phyloP scores from a whole-genome alignment of 2,329 filamentous ascomycete species.

The Sporothrix variecibatus region DNA sequence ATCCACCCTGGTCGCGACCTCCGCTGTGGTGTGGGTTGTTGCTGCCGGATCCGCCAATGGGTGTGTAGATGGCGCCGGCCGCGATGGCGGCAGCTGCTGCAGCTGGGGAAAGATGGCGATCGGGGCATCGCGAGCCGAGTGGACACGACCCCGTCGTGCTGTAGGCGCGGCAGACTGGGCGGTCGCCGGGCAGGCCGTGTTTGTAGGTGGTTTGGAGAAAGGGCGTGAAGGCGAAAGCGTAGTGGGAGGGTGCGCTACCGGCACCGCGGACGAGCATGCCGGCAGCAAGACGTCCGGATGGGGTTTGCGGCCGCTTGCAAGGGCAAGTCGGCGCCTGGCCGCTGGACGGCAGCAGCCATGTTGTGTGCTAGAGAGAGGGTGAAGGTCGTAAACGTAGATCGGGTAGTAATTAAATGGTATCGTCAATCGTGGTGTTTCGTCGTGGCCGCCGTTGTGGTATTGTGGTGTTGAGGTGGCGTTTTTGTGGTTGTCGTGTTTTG shows the following conservation, averaged over 20 bases:
- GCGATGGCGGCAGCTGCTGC: slow-evolving; percentile 37
- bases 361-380: too few species aligned
- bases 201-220: slow-evolving; percentile 83
- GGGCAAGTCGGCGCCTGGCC: background rate
- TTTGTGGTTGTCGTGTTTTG: background rate
- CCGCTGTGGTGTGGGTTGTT: slow-evolving; percentile 31
- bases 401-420: background rate
- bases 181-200: slow-evolving; percentile 76
- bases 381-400: background rate
- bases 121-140: slow-evolving; percentile 77
- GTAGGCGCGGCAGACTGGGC: slow-evolving; percentile 84
- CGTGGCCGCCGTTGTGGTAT: background rate
- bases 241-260: slow-evolving; percentile 48
- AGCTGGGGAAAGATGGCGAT: slow-evolving; percentile 65
- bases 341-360: slow-evolving; percentile 4
- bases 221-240: slow-evolving; percentile 80
- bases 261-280: slow-evolving; percentile 56
- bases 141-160: slow-evolving; percentile 74
- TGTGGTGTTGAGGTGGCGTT: background rate
- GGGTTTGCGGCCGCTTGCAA: slow-evolving; percentile 26
- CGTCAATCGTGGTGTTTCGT: background rate
- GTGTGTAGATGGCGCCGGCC: slow-evolving; percentile 23
- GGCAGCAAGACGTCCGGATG: slow-evolving; percentile 40
- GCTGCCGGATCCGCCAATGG: slow-evolving; percentile 37
- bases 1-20: slow-evolving; percentile 47